Evolutionary conservation across 305 asterid genomes (phyloP), one percentile per base, ranked within the genome.

Genomic region (Solanum hybrid): DNA sequence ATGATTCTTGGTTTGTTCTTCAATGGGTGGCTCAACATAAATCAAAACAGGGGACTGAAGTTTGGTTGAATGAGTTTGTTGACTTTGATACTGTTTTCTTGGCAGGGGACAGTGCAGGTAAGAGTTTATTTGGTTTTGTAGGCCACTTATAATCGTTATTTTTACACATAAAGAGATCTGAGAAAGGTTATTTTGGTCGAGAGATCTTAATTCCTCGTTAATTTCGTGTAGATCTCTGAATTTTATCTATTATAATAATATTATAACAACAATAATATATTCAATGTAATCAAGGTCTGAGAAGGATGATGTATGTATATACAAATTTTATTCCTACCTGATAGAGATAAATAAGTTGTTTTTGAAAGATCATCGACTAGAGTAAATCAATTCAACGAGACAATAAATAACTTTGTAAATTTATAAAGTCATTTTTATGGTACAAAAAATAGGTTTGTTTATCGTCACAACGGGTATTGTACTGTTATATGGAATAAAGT

Each of bases 41-140:
- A 80, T 88, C 89, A 1, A 91, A 79, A 27, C 35, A 40, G 1
- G 92, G 92, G 26, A 16, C 24, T 1, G 95, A 94, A 5, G 34
- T 27, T 4, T 95, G 96, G 98, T n/a, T 96, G 11, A 90, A 17
- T 35, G 92, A 94, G 6, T 20, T 1, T 51, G 97, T 79, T 1
- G 96, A 96, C 77, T 95, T 94, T 10, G 88, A 77, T 35, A 86
- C 20, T 31, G 94, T 96, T 20, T 95, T 93, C 90, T 36, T 96
- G 12, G 95, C 95, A n/a, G 98, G 98, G 26, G 98, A 96, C 32
- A 96, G 98, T 87, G 97, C 98, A 5, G 98, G 98, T 32, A 97
- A 95, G 29, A 5, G 16, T 46, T 82, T 17, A 17, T 27, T n/a
- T 66, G 1, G 26, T 66, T 66, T 66, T 0, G 73, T 60, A 66